Evolutionary conservation across 257 asterid species (phyloP).

Genomic region (Solanum pinnatisectum): DNA sequence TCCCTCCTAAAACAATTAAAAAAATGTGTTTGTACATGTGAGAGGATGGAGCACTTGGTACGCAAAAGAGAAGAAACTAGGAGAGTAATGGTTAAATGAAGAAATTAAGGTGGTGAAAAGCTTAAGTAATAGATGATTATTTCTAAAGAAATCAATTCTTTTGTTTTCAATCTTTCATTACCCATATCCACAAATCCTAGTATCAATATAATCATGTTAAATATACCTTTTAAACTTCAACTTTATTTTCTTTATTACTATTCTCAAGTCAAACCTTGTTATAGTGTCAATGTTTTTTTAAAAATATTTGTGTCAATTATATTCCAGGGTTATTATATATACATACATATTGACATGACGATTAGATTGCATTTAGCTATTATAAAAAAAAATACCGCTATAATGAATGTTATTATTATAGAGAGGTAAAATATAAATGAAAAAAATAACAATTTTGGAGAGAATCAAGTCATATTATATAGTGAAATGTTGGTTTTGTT

Average conservation of each 20-base stretch:
- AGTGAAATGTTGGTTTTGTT: not conserved
- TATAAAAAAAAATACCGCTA: not conserved
- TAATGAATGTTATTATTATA: too few species aligned
- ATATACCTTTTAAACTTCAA: too few species aligned
- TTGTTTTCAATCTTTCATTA: too few species aligned
- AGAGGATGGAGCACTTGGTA: not conserved
- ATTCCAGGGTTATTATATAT: not conserved
- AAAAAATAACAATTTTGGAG: too few species aligned
- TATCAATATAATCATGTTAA: not conserved
- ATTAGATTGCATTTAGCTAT: not conserved
- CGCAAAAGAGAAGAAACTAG: too few species aligned
- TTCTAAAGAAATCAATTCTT: too few species aligned
- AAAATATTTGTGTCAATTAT: too few species aligned
- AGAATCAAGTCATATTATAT: not conserved
- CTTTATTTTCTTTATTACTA: not conserved
- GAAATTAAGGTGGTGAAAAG: not conserved
- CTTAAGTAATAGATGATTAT: too few species aligned
- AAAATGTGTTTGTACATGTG: not conserved
- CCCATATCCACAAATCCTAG: not conserved
- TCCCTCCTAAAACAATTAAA: not conserved
- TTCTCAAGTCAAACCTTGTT: not conserved
- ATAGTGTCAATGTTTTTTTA: too few species aligned
- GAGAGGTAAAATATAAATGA: not conserved
- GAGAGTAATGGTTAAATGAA: not conserved
- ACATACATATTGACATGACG: not conserved